These are phyloP conservation scores for Canavalia ensiformis DNA, from an alignment of 306 rosid genomes.

Conservation along the genomic window DNA sequence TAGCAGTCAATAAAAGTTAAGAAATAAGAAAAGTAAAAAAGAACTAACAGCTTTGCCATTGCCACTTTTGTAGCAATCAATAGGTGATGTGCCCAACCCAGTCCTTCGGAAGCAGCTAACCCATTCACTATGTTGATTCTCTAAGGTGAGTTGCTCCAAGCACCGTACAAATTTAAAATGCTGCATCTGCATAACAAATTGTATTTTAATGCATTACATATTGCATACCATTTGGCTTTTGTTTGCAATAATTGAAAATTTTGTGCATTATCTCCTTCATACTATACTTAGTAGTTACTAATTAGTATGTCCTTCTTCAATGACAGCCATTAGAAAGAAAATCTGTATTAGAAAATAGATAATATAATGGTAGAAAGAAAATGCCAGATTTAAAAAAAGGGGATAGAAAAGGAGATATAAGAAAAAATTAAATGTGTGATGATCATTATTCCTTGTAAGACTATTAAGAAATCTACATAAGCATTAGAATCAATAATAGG, in stretches of 20 bases:
- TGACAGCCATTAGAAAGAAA: no score
- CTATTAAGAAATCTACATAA: background rate
- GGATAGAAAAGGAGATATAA: no score
- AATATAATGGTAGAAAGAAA: no score
- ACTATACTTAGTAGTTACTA: background rate
- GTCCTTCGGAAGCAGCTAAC: conserved; percentile 70
- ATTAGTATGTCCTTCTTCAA: background rate
- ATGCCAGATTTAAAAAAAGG: no score
- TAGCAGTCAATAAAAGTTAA: background rate
- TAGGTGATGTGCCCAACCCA: conserved; percentile 60
- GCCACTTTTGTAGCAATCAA: conserved; percentile 79
- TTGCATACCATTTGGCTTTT: background rate
- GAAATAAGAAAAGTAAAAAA: background rate
- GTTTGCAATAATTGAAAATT: background rate
- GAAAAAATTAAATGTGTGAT: no score
- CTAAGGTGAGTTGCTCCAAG: conserved; percentile 66
- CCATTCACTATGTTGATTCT: conserved; percentile 61
- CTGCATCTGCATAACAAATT: conserved; percentile 51
- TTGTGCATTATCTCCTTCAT: background rate
- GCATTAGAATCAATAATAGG: no score
- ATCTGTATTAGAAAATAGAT: no score
- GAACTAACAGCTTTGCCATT: conserved; percentile 68
- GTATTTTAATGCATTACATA: background rate
- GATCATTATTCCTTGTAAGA: no score
- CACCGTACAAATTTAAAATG: conserved; percentile 80